A percentile compares a stretch with the other conserved stretches of the same genome.
Evolutionary conservation across 257 asterid genomes (phyloP).

Genomic region (Plantago elongata): DNA sequence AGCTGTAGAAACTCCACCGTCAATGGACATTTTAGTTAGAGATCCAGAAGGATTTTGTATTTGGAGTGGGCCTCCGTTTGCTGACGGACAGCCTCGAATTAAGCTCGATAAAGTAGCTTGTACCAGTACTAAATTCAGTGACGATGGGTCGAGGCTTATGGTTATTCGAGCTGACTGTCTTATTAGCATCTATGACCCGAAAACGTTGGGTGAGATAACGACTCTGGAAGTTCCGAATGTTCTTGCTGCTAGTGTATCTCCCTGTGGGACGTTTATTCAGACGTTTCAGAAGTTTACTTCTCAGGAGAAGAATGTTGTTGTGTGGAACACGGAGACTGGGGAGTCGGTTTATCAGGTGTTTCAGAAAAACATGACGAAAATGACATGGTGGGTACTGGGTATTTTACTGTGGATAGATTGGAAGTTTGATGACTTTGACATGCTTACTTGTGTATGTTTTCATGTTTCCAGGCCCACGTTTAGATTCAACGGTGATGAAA

Average conservation of each 20-base stretch:
- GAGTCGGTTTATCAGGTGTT: slow-evolving; percentile 56
- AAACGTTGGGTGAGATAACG: slow-evolving; percentile 52
- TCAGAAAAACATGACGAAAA: slow-evolving; percentile 81
- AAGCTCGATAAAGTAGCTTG: slow-evolving; percentile 60
- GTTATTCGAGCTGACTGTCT: slow-evolving; percentile 49
- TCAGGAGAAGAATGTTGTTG: slow-evolving; percentile 68
- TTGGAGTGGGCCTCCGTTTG: slow-evolving; percentile 90
- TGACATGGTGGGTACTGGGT: slow-evolving; percentile 71
- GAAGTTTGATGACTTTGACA: slow-evolving; percentile 14
- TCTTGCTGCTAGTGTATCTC: slow-evolving; percentile 85
- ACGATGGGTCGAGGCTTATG: slow-evolving; percentile 84
- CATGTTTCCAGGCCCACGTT: slow-evolving; percentile 62
- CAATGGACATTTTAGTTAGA: slow-evolving; percentile 67
- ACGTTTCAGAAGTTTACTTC: slow-evolving; percentile 70
- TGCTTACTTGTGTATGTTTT: slow-evolving; percentile 13
- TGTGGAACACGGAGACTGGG: slow-evolving; percentile 69
- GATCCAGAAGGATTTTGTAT: slow-evolving; percentile 65
- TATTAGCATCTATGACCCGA: slow-evolving; percentile 55
- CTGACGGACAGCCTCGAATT: slow-evolving; percentile 54
- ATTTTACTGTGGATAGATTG: background rate
- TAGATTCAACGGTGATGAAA: slow-evolving; percentile 68
- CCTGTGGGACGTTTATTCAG: slow-evolving; percentile 79
- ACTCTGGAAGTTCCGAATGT: slow-evolving; percentile 56
- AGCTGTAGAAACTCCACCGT: slow-evolving; percentile 41
- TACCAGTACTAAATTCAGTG: slow-evolving; percentile 62